These are phyloP conservation scores for Inga oerstediana DNA, from an alignment of 306 rosid genomes.

Conservation along the genomic window DNA sequence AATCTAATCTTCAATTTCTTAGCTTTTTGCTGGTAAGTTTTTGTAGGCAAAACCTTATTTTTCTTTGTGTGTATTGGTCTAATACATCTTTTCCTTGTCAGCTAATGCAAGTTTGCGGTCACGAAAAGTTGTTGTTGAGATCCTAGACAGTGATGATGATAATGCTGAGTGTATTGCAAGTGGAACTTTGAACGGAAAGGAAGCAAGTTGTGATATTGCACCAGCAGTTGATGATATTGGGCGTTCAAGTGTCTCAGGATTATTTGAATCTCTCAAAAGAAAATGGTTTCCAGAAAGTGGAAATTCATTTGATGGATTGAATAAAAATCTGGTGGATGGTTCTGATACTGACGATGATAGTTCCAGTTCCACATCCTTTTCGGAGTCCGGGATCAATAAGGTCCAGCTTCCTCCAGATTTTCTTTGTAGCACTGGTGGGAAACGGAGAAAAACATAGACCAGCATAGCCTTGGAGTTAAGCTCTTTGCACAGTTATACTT, in stretches of 20 bases:
- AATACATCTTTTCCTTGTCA: constrained; percentile 18
- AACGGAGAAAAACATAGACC: constrained; percentile 4
- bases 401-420: neutral
- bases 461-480: neutral
- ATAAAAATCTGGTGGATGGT: neutral
- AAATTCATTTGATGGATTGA: neutral
- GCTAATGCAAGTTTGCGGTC: neutral
- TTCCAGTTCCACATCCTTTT: neutral
- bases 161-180: neutral
- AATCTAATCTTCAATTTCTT: constrained; percentile 19
- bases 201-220: neutral
- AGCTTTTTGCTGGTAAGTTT: neutral
- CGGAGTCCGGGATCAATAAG: neutral
- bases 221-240: neutral
- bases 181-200: neutral
- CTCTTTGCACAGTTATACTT: neutral
- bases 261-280: neutral
- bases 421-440: neutral
- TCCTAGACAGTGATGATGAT: constrained; percentile 19
- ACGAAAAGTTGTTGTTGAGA: neutral
- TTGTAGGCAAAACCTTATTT: neutral
- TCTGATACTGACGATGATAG: neutral
- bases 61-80: neutral
- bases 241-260: neutral
- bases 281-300: neutral